Conservation (phyloP, 192 early-diverging fungal genomes). For the Umbelopsis isabellina region DNA sequence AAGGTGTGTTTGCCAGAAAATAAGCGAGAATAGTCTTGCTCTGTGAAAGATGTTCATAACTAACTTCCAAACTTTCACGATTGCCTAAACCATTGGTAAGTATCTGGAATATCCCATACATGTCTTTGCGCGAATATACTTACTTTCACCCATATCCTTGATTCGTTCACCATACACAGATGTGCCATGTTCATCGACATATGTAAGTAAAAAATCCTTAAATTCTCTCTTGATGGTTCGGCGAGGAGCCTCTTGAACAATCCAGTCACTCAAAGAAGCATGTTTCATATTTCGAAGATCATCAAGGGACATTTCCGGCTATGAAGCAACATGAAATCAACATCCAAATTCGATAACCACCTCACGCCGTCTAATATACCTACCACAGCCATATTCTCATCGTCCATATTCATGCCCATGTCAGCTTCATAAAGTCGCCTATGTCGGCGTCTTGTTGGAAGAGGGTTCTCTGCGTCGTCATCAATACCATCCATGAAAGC, state of each 20-base stretch:
- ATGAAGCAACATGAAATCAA: constrained; percentile 25
- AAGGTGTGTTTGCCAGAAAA: constrained; percentile 86
- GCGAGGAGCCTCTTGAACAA: constrained; percentile 82
- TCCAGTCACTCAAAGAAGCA: constrained; percentile 79
- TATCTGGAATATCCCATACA: no score
- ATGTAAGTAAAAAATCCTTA: constrained; percentile 85
- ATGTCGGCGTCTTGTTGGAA: constrained; percentile 51
- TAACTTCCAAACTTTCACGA: constrained; percentile 86
- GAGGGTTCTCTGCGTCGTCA: constrained; percentile 58
- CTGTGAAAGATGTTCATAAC: constrained; percentile 78
- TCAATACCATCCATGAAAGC: constrained; percentile 87
- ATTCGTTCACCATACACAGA: constrained; percentile 95
- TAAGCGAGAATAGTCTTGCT: constrained; percentile 87
- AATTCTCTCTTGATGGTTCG: constrained; percentile 87
- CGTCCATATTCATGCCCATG: constrained; percentile 58
- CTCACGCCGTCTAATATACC: neutral
- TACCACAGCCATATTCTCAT: constrained; percentile 53
- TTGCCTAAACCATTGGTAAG: constrained; percentile 38
- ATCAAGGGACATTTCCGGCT: constrained; percentile 71
- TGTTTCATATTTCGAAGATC: constrained; percentile 86
- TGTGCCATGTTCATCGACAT: constrained; percentile 80
- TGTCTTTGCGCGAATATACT: neutral
- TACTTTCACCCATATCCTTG: constrained; percentile 72
- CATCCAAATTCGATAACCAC: no score
- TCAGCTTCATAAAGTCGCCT: constrained; percentile 57